Evolutionary conservation across 331 rosid genomes (phyloP), one percentile per base, ranked within the genome.

Genomic region (Arachis monticola): DNA sequence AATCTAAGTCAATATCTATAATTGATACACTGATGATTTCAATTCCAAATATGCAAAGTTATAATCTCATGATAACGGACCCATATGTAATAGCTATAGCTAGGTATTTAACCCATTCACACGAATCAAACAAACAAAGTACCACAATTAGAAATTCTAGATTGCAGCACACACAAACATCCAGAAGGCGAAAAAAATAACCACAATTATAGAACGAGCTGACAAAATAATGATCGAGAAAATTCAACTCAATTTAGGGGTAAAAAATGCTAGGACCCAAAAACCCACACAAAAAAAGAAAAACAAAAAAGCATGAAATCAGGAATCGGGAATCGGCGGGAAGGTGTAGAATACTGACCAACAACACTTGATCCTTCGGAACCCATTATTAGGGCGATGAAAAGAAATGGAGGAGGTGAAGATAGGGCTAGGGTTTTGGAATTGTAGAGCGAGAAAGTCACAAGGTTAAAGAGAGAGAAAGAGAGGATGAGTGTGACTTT

Each of bases 321-420:
- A 22, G 68, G 40, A 58, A 71, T 61, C 8, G 32, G 68, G 40
- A 58, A 71, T 53, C 10, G 5, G 46, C 10, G 38, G 8, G 55
- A 63, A 69, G 80, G 71, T 44, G 64, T 60, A 51, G 13, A 42
- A 66, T 30, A 77, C 91, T 88, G 80, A 93, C 98, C 96, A 70
- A 89, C 96, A 51, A 93, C 98, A 10, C 78, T 73, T 55, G 98
- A 88, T 76, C 84, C 96, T 71, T 93, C 94, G 40, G 97, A 83
- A 78, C 91, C 90, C 98, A 93, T 93, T 6, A 4, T 48, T 41
- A 5, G 76, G 77, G 47, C 5, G 78, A 3, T 35, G 81, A 80
- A 62, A 77, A 67, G 57, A 58, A 57, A 58, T 70, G 44, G 38
- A 57, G 52, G 73, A 60, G 17, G 3, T 8, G 69, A 45, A 31